A percentile compares a stretch with the other conserved stretches of the same genome.
Evolutionary conservation across 192 early-diverging fungal genomes (phyloP).

Genomic region (Lobulomyces angularis): DNA sequence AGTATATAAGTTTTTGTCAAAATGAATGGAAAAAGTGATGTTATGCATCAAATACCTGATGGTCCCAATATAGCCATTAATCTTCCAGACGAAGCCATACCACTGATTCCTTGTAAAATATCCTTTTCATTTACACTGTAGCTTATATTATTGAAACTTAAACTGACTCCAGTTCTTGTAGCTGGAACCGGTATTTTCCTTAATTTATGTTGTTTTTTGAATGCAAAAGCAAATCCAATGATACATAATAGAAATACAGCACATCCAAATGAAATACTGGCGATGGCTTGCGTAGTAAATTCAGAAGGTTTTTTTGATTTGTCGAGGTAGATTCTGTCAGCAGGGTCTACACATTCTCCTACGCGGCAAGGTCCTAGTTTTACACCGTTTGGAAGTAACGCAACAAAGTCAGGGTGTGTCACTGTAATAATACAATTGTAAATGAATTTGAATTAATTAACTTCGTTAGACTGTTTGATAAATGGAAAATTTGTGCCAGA

Average conservation of each 20-base stretch:
- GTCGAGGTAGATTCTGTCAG: too few species aligned
- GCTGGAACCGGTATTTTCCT: conserved; percentile 10
- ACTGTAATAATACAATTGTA: too few species aligned
- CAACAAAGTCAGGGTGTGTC: too few species aligned
- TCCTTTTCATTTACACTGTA: conserved; percentile 26
- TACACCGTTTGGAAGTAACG: conserved; percentile 18
- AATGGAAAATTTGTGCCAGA: too few species aligned
- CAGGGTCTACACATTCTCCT: conserved; percentile 23
- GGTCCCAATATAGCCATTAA: conserved; percentile 83
- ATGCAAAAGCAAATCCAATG: conserved; percentile 10
- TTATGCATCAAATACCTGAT: conserved; percentile 42
- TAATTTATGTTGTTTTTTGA: conserved; percentile 6
- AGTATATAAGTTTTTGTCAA: background rate
- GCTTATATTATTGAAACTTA: conserved; percentile 13
- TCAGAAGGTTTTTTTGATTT: too few species aligned
- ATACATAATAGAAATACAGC: background rate
- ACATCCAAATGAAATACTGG: too few species aligned
- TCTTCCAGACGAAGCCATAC: conserved; percentile 58
- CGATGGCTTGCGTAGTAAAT: too few species aligned
- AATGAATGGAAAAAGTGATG: conserved; percentile 10
- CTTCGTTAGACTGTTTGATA: too few species aligned
- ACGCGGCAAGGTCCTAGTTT: conserved; percentile 12
- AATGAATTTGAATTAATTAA: too few species aligned
- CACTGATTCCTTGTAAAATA: conserved; percentile 54
- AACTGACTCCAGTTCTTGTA: conserved; percentile 13